These are phyloP conservation scores for Plasmodium yoelii DNA, from an alignment of 169 alveolate genomes.

Conservation along the genomic window DNA sequence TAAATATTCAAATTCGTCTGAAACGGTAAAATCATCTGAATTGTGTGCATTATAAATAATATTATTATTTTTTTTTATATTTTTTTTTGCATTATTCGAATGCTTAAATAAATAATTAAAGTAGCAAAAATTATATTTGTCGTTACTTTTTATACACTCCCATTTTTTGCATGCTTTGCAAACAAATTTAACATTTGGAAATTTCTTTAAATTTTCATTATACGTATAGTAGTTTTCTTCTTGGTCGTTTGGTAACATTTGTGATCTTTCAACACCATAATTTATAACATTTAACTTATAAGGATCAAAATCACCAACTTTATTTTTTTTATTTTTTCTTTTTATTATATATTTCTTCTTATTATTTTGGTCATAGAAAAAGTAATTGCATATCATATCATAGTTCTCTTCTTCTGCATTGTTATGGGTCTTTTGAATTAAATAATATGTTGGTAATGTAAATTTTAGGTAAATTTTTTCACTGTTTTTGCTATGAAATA, in stretches of 20 bases:
- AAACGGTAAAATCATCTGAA: constrained; percentile 15
- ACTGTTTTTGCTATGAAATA: background rate
- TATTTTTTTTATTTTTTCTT: background rate
- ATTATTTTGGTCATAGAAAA: constrained; percentile 1
- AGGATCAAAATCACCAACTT: too few relatives aligned
- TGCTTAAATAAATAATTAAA: constrained; percentile 20
- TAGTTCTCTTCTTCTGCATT: background rate
- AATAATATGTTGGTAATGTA: background rate
- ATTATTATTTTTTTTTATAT: background rate
- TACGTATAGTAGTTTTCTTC: constrained; percentile 31
- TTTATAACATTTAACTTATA: background rate
- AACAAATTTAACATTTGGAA: constrained; percentile 9
- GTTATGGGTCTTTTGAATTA: background rate
- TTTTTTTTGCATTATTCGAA: background rate
- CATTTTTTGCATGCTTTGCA: constrained; percentile 50
- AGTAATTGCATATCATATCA: constrained; percentile 35
- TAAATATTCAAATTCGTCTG: constrained; percentile 37
- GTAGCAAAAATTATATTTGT: constrained; percentile 1
- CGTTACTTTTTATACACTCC: constrained; percentile 5
- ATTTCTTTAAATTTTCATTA: constrained; percentile 5
- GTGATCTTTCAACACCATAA: constrained; percentile 3
- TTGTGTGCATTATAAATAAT: background rate
- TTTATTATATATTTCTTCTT: background rate
- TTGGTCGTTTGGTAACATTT: background rate
- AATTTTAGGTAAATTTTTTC: constrained; percentile 33